These are phyloP conservation scores for Catharanthus roseus DNA, from an alignment of 257 asterid genomes.

Conservation along the genomic window DNA sequence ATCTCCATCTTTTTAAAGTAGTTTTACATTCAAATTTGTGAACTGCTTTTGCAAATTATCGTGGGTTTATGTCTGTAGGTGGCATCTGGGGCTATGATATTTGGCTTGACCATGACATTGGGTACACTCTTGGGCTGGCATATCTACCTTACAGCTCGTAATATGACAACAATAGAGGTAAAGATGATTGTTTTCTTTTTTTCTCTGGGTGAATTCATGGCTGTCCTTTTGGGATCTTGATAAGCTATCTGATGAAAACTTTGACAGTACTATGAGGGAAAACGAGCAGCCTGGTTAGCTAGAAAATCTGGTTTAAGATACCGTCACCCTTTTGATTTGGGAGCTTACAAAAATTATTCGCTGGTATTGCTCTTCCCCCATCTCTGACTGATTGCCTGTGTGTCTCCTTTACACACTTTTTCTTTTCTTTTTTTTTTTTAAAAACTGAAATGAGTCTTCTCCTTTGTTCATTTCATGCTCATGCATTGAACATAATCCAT, in stretches of 20 bases:
- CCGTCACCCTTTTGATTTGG: conserved; percentile 79
- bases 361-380: conserved; percentile 50
- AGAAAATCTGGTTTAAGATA: conserved; percentile 77
- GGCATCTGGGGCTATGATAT: conserved; percentile 40
- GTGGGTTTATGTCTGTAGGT: conserved; percentile 35
- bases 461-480: background rate
- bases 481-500: background rate
- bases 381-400: conserved; percentile 7
- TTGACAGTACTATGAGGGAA: conserved; percentile 63
- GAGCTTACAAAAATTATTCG: conserved; percentile 52
- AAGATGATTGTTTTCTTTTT: background rate
- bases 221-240: background rate
- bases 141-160: conserved; percentile 65
- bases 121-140: conserved; percentile 83
- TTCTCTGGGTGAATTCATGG: background rate
- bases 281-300: conserved; percentile 86
- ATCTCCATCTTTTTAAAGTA: background rate
- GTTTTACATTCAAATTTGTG: background rate
- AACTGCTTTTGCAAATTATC: conserved; percentile 12
- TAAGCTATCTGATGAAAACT: conserved; percentile 13
- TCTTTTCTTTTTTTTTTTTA: background rate
- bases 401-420: background rate
- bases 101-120: conserved; percentile 48
- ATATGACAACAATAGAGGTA: conserved; percentile 95
- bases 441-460: background rate